These are phyloP conservation scores for Cucumis melo DNA, from an alignment of 306 rosid species.

Conservation along the genomic window DNA sequence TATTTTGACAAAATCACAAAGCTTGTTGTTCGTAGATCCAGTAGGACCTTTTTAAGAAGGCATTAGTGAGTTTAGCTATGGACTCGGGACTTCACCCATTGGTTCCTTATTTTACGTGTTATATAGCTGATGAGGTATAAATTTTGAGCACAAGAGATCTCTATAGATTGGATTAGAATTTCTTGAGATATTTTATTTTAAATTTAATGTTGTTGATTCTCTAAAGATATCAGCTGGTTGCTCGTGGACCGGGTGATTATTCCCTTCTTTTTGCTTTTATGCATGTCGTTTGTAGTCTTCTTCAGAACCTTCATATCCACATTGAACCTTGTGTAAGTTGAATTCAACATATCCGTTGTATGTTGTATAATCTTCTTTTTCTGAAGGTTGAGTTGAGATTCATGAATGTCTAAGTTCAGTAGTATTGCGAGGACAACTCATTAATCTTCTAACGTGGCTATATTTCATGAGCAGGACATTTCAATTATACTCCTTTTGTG, in stretches of 20 bases:
- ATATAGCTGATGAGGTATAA: constrained; percentile 79
- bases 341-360: background rate
- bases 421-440: background rate
- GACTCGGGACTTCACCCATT: constrained; percentile 94
- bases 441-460: background rate
- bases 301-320: constrained; percentile 80
- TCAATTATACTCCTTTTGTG: background rate
- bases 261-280: constrained; percentile 58
- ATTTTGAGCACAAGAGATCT: constrained; percentile 3
- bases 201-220: background rate
- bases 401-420: background rate
- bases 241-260: constrained; percentile 53
- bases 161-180: background rate
- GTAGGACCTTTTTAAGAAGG: constrained; percentile 49
- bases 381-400: background rate
- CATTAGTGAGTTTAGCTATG: constrained; percentile 67
- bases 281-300: constrained; percentile 78
- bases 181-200: background rate
- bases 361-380: background rate
- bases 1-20: constrained; percentile 74
- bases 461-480: background rate
- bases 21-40: constrained; percentile 45
- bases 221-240: constrained; percentile 49
- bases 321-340: constrained; percentile 77
- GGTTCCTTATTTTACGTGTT: constrained; percentile 77